Evolutionary conservation across 805 yeast species (phyloP), one percentile per base, ranked within the genome.

Genomic region (Saccharomycopsis synnaedendra): DNA sequence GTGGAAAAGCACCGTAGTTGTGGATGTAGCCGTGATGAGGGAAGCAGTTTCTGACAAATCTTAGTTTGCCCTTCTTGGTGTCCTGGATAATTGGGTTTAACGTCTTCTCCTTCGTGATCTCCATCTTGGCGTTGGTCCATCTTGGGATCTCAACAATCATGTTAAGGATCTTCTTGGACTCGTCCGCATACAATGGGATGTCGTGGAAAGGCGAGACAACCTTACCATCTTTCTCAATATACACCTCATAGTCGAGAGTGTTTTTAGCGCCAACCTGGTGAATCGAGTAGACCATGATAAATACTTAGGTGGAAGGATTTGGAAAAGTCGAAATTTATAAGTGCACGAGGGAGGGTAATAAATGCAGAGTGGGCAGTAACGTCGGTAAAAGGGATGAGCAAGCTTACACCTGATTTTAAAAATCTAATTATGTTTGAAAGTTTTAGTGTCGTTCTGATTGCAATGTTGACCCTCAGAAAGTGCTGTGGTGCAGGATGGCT

Each of bases 1-100:
- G 95, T 11, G 95, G 89, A 57, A 85, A 70, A 3, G 94, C 90
- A 41, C 96, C 94, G 60, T 86, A 86, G 65, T 86, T 86, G 64
- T 82, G 89, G 48, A 86, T 81, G 63, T 85, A 85, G 1, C 95
- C 95, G 56, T 82, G 82, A 62, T 74, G 80, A 5, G 95, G 95
- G 68, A 81, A 86, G 28, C 85, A 67, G 65, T 86, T 86, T 57
- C 81, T 74, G 33, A 86, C 83, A 57, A 80, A 86, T 58, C 96
- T 69, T 36, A 82, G 74, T 55, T 81, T 70, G 4, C 85, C 90
- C 56, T 85, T 82, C 63, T 81, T 82, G 32, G 73, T 68, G 60
- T 86, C 96, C 62, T 86, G 96, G 3, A 75, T 72, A 43, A 86
- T 86, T 28, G 96, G 95, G 61, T 85, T 86, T 41, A 80, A 77